phyloP scores from a whole-genome alignment of 2,329 filamentous ascomycete species.

The Diplocarpon rosae region DNA sequence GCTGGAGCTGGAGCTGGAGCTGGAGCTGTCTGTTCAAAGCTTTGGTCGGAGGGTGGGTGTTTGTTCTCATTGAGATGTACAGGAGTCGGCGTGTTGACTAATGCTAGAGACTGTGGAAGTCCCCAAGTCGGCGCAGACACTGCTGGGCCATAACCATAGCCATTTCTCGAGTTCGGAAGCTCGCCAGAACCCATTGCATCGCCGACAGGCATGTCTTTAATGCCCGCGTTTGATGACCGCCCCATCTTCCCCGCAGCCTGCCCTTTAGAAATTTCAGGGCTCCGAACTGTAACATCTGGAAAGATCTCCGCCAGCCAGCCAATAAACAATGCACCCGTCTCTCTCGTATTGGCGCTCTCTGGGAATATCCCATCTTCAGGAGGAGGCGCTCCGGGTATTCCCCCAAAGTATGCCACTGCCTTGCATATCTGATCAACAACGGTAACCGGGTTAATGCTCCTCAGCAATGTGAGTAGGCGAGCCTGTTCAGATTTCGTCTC shows the following conservation, averaged over 20 bases:
- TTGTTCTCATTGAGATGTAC: conserved; percentile 2
- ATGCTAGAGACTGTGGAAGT: conserved; percentile 20
- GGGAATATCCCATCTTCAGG: conserved; percentile 41
- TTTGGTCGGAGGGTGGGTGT: conserved; percentile 5
- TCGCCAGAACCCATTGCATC: conserved; percentile 11
- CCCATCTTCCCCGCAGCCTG: conserved; percentile 21
- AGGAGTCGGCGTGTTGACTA: conserved; percentile 18
- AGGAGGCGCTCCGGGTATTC: conserved; percentile 44
- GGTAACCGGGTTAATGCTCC: conserved; percentile 41
- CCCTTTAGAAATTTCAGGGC: conserved; percentile 15
- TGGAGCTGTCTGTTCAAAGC: conserved; percentile 12
- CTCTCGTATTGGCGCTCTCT: conserved; percentile 43
- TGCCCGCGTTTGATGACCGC: conserved; percentile 16
- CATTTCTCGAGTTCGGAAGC: conserved; percentile 23
- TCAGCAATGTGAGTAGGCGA: conserved; percentile 45
- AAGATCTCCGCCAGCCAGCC: conserved; percentile 56
- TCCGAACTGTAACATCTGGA: conserved; percentile 29
- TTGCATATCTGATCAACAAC: conserved; percentile 54
- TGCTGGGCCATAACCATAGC: conserved; percentile 24
- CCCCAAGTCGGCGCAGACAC: conserved; percentile 24
- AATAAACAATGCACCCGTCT: conserved; percentile 45
- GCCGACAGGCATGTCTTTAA: conserved; percentile 5
- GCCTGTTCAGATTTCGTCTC: conserved; percentile 50
- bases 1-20: too few species aligned
- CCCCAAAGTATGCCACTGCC: conserved; percentile 52